Evolutionary conservation across 2,329 filamentous ascomycete species (phyloP).

Genomic region (Claviceps arundinis): DNA sequence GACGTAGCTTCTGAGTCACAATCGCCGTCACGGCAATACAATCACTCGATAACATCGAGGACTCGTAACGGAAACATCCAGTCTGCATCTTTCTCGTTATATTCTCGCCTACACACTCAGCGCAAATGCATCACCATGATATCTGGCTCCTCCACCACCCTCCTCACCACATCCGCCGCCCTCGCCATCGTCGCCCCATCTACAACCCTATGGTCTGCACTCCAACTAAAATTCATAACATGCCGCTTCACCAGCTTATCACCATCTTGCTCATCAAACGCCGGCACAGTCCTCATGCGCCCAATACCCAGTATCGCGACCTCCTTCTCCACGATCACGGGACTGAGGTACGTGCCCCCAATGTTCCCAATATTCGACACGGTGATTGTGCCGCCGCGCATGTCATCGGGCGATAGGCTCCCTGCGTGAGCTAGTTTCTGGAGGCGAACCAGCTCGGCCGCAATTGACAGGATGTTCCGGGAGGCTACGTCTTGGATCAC

Average conservation of each 20-base stretch:
- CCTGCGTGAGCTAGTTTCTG: constrained; percentile 61
- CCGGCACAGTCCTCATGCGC: constrained; percentile 64
- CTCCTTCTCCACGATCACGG: constrained; percentile 81
- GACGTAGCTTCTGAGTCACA: too few species aligned
- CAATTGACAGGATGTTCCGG: constrained; percentile 66
- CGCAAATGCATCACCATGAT: constrained; percentile 73
- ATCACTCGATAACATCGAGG: too few species aligned
- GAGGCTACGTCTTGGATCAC: constrained; percentile 75
- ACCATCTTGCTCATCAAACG: constrained; percentile 49
- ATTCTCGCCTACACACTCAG: constrained; percentile 25
- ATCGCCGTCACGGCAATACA: too few species aligned
- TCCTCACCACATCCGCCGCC: constrained; percentile 69
- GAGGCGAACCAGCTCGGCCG: constrained; percentile 60
- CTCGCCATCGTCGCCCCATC: constrained; percentile 92
- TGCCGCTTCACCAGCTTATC: constrained; percentile 56
- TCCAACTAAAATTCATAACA: constrained; percentile 88
- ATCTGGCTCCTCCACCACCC: constrained; percentile 72
- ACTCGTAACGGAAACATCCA: too few species aligned
- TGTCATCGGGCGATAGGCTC: constrained; percentile 60
- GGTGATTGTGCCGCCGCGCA: constrained; percentile 82
- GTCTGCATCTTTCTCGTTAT: too few species aligned
- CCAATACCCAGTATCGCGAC: constrained; percentile 88
- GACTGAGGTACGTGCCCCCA: constrained; percentile 81
- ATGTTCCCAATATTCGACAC: constrained; percentile 95
- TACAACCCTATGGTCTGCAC: constrained; percentile 84